phyloP scores from a whole-genome alignment of 2,329 filamentous ascomycete genomes.

The Phymatotrichopsis omnivora region DNA sequence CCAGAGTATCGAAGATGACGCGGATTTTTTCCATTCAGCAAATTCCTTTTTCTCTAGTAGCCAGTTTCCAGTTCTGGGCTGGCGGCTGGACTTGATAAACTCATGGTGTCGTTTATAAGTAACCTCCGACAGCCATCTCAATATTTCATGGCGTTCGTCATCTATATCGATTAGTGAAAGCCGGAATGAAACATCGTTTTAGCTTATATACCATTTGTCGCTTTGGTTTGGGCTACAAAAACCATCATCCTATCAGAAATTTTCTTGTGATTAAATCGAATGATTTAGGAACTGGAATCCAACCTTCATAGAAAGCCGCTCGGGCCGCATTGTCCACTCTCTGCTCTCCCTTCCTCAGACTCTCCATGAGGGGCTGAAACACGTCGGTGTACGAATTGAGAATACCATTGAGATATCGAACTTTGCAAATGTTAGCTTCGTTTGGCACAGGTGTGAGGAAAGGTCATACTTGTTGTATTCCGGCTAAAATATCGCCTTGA shows the following conservation, averaged over 20 bases:
- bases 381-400: too few species aligned
- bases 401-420: neutral
- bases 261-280: neutral
- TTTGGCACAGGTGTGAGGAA: too few species aligned
- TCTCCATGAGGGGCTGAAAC: too few species aligned
- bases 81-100: neutral
- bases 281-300: too few species aligned
- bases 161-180: too few species aligned
- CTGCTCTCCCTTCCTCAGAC: too few species aligned
- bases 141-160: neutral
- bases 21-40: slow-evolving; percentile 1
- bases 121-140: slow-evolving; percentile 11
- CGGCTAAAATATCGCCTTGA: neutral
- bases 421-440: too few species aligned
- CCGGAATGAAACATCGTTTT: too few species aligned
- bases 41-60: neutral
- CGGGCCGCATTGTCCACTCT: neutral
- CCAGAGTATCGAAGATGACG: slow-evolving; percentile 21
- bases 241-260: neutral
- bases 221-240: neutral
- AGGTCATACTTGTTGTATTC: neutral
- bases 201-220: too few species aligned
- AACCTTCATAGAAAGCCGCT: slow-evolving; percentile 4
- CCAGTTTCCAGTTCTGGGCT: slow-evolving; percentile 14
- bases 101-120: slow-evolving; percentile 5